Evolutionary conservation across 495 filamentous ascomycete species (phyloP).

Genomic region (Talaromyces thailandensis): DNA sequence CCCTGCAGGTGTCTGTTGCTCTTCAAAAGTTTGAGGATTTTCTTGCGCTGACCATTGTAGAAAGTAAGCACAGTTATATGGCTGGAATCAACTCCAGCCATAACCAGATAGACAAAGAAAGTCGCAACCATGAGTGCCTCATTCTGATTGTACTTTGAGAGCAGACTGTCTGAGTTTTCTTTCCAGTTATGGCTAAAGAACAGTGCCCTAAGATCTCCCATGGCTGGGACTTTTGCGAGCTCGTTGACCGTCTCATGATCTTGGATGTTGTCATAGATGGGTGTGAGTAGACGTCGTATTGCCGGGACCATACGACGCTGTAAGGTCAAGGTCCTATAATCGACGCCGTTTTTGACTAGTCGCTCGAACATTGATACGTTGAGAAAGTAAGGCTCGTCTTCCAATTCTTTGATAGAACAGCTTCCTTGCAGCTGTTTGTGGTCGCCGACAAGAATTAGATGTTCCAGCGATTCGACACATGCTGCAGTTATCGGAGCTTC

Average conservation of each 20-base stretch:
- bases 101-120: conserved; percentile 63
- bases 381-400: conserved; percentile 48
- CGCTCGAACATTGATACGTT: conserved; percentile 71
- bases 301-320: conserved; percentile 72
- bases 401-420: conserved; percentile 45
- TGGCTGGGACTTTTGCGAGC: conserved; percentile 62
- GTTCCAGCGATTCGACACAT: conserved; percentile 59
- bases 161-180: conserved; percentile 55
- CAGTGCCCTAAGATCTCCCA: conserved; percentile 60
- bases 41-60: conserved; percentile 78
- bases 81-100: conserved; percentile 48
- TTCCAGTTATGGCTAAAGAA: conserved; percentile 66
- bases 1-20: conserved; percentile 39
- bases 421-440: conserved; percentile 64
- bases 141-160: conserved; percentile 60
- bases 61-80: conserved; percentile 85
- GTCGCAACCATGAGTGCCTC: conserved; percentile 73
- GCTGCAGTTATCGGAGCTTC: conserved; percentile 57
- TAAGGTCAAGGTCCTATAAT: conserved; percentile 47
- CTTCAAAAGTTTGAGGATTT: conserved; percentile 45
- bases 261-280: conserved; percentile 56
- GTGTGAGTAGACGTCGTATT: conserved; percentile 50
- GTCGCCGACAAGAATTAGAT: conserved; percentile 69
- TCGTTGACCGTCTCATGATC: conserved; percentile 62
- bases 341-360: conserved; percentile 59